Base-by-base conservation (phyloP, 2,329 filamentous ascomycete species). In the Exophiala mesophila region DNA sequence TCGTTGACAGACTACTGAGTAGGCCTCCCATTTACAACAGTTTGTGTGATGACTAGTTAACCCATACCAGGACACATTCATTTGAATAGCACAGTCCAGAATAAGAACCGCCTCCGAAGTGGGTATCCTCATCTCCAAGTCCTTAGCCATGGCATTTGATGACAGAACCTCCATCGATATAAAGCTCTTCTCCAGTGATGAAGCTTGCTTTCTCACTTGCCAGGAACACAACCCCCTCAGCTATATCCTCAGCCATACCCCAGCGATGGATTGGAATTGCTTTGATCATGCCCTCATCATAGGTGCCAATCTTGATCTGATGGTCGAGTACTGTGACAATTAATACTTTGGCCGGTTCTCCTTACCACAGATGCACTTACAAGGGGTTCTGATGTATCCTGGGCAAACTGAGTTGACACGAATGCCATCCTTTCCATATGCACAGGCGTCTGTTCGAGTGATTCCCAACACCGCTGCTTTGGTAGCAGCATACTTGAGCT, bases 391-490 rank as follows among this genome's bases (percentile, higher is more conserved):
- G 29, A 57, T 57, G 16, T 55, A 54, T 0, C 54, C 54, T 2
- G 54, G 55, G 5, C 45, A 53, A 3, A 57, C 39, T 0, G 54
- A 45, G 15, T 57, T 57, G 1, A 57, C 53, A 2, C 54, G 38
- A 15, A 57, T 54, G 2, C 49, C 36, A 13, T 63, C 53, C 17
- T 50, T 49, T 0, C 73, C 71, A 53, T 78, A 77, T 48, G 78
- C 70, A 13, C 77, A 76, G 1, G 73, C 75, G 49, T 77, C 75
- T 1, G 72, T 63, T 3, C 69, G 63, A 0, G 76, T 78, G 69
- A 79, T 70, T 17, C 70, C 73, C 36, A 79, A 73, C 2, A 79
- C 67, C 0, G 75, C 76, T 5, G 74, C 69, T 45, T 80, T 80
- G 2, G 74, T 77, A 0, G 69, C 73, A 40, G 72, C 78, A 47